Conservation (phyloP, 2,329 filamentous ascomycete genomes). For the Setomelanomma holmii region DNA sequence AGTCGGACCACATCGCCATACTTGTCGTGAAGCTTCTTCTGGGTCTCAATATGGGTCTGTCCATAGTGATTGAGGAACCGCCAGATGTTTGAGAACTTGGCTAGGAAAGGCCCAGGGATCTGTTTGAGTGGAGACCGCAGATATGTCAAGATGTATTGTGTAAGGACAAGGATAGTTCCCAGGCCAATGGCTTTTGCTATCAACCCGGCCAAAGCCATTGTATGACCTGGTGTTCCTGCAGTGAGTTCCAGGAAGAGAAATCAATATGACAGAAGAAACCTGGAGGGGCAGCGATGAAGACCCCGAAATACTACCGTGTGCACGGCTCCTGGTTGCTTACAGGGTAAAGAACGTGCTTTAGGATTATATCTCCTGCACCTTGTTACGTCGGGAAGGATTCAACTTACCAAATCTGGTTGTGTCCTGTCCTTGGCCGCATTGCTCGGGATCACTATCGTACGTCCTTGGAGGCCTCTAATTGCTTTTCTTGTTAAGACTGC, state of each 20-base stretch:
- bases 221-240: conserved; percentile 11
- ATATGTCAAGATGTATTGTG: conserved; percentile 32
- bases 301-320: neutral
- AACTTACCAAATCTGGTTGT: too few relatives aligned
- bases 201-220: conserved; percentile 20
- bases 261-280: neutral
- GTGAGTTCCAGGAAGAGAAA: conserved; percentile 5
- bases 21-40: conserved; percentile 36
- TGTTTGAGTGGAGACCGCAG: conserved; percentile 38
- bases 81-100: conserved; percentile 44
- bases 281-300: conserved; percentile 1
- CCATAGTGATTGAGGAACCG: conserved; percentile 37
- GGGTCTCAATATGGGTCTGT: conserved; percentile 39
- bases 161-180: conserved; percentile 17
- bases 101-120: conserved; percentile 42
- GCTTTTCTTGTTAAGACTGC: neutral
- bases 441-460: too few relatives aligned
- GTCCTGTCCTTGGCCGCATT: too few relatives aligned
- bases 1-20: conserved; percentile 39
- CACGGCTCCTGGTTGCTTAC: neutral
- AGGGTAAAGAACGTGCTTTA: too few relatives aligned
- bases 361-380: too few relatives aligned
- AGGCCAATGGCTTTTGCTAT: conserved; percentile 21
- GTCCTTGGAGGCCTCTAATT: neutral
- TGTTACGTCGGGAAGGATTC: too few relatives aligned